A percentile compares a stretch with the other conserved stretches of the same genome.
phyloP scores from a whole-genome alignment of 208 protist genomes.

The Plasmodiophora brassicae region DNA sequence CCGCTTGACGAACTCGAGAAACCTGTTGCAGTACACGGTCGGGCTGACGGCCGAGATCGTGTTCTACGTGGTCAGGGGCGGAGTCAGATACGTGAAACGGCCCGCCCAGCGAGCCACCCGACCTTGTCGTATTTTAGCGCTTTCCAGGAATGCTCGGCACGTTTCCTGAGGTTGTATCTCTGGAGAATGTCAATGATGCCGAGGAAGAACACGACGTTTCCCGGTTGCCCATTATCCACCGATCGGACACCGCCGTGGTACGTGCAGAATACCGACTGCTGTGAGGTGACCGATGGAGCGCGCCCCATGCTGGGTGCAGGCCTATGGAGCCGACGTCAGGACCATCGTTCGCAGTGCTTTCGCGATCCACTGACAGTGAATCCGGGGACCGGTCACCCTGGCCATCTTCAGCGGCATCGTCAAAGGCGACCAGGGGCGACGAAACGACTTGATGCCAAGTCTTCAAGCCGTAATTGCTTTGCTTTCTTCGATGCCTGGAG shows the following conservation, averaged over 20 bases:
- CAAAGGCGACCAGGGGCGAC: not conserved
- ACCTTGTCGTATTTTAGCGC: conserved; percentile 24
- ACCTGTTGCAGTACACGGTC: conserved; percentile 23
- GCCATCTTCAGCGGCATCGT: not conserved
- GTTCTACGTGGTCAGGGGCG: not conserved
- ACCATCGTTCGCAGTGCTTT: too few relatives aligned
- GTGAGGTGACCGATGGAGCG: not conserved
- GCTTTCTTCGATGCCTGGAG: not conserved
- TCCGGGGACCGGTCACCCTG: too few relatives aligned
- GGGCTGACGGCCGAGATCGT: conserved; percentile 16
- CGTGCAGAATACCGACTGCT: not conserved
- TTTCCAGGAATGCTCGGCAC: not conserved
- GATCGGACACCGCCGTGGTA: not conserved
- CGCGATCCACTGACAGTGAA: too few relatives aligned
- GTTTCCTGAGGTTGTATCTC: conserved; percentile 5
- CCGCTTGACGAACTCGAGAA: conserved; percentile 14
- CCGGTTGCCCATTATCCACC: not conserved
- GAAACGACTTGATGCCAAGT: not conserved
- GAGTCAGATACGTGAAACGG: not conserved
- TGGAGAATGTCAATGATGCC: conserved; percentile 25
- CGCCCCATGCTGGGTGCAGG: too few relatives aligned
- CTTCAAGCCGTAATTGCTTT: conserved; percentile 18
- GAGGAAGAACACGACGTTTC: not conserved
- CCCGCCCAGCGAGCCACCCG: too few relatives aligned
- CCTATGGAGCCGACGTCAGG: too few relatives aligned